Base-by-base conservation (phyloP, 805 yeast species). In the Kazachstania viticola region DNA sequence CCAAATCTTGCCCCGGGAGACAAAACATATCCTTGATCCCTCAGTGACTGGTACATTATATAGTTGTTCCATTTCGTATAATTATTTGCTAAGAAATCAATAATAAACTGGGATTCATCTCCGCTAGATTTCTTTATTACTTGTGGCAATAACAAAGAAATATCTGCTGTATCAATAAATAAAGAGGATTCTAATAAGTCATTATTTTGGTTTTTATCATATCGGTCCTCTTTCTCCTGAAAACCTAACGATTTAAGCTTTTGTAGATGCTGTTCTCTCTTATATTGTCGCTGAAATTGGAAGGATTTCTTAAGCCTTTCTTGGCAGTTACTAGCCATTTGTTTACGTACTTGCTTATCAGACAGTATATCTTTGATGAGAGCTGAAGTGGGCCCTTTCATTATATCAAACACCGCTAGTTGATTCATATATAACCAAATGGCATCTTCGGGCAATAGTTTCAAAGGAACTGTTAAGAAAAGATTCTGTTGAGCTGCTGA, bases 1-100 rank as follows among this genome's bases (percentile, higher is more conserved):
- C 98, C 98, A 54, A 87, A 88, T 36, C 94, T 67, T 21, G 85
- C 60, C 0, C 98, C 98, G 0, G 97, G 95, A 21, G 84, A 66
- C 13, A 81, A 42, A 35, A 61, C 71, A 51, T 65, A 79, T 2
- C 71, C 74, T 11, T 50, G 47, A 5, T 48, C 42, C 35, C 36
- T 40, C 28, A 47, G 31, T 7, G 36, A 46, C 31, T 53, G 53
- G 46, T 59, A 77, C 17, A 66, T 48, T 6, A 41, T 35, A 34
- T 58, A 65, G 28, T 49, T 38, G 14, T 35, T 33, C 34, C 40
- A 36, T 17, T 34, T 29, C 12, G 31, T 33, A 27, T 26, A 36
- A 15, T 31, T 29, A 3, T 34, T 9, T 2, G 35, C 17, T 6
- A 40, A 25, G 6, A 21, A 17, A 2, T 12, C 14, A 5, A n/a